These are phyloP conservation scores for Physcomitrellopsis africana DNA, from an alignment of 225 moss, liverwort and hornwort genomes.

Conservation along the genomic window DNA sequence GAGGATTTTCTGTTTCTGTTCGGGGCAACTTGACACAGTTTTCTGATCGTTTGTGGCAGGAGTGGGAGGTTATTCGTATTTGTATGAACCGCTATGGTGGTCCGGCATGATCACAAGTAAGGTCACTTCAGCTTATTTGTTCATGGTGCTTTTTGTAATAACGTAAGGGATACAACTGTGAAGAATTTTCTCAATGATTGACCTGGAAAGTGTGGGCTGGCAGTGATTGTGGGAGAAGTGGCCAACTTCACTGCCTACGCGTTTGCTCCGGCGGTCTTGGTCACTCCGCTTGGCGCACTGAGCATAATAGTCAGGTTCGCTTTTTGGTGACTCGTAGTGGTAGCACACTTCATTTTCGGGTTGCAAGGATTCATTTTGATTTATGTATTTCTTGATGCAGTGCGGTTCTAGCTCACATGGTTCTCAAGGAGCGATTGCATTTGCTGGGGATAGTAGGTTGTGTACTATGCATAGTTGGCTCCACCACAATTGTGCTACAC, in stretches of 20 bases:
- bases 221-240: constrained; percentile 98
- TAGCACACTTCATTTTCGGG: background rate
- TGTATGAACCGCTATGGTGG: constrained; percentile 98
- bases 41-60: constrained; percentile 53
- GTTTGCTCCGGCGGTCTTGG: constrained; percentile 96
- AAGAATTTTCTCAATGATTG: constrained; percentile 5
- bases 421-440: constrained; percentile 93
- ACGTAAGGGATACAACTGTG: background rate
- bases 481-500: constrained; percentile 88
- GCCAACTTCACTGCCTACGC: constrained; percentile 98
- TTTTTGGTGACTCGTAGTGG: background rate
- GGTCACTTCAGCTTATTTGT: constrained; percentile 20
- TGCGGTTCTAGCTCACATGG: constrained; percentile 84
- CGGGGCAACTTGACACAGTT: constrained; percentile 12
- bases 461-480: constrained; percentile 95
- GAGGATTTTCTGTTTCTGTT: background rate
- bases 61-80: constrained; percentile 93
- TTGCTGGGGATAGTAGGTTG: constrained; percentile 91
- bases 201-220: constrained; percentile 36
- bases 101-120: constrained; percentile 98
- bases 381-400: constrained; percentile 44
- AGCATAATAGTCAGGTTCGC: constrained; percentile 94
- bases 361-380: constrained; percentile 6
- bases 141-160: constrained; percentile 22
- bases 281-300: constrained; percentile 91